A percentile compares a stretch with the other conserved stretches of the same genome.
Evolutionary conservation across 2,329 filamentous ascomycete species (phyloP).

Genomic region (Massarina eburnea): DNA sequence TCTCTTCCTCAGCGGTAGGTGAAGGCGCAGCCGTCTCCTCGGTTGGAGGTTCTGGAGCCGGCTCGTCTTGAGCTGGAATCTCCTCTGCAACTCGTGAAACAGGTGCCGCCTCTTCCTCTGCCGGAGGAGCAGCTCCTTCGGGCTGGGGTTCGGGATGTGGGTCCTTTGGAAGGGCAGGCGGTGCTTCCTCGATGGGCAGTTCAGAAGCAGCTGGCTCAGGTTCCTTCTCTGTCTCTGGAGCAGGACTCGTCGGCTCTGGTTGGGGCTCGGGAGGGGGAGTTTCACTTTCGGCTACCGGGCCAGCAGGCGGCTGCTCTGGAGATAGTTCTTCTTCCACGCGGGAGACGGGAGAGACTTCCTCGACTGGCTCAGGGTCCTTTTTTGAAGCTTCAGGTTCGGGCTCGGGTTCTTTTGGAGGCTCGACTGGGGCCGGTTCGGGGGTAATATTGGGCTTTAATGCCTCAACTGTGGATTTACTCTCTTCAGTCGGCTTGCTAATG

Average conservation of each 20-base stretch:
- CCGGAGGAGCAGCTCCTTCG: neutral
- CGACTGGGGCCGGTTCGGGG: neutral
- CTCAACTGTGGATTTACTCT: neutral
- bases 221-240: conserved; percentile 4
- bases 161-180: no score
- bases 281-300: no score
- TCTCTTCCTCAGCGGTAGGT: neutral
- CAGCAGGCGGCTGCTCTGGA: no score
- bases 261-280: no score
- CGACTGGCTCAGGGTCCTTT: neutral
- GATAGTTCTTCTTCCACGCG: no score
- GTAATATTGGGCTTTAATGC: neutral
- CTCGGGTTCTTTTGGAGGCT: conserved; percentile 1
- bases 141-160: conserved; percentile 9
- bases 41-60: neutral
- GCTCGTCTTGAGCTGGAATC: neutral
- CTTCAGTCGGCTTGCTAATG: no score
- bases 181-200: no score
- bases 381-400: conserved; percentile 1
- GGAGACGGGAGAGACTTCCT: neutral
- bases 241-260: no score
- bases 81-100: neutral
- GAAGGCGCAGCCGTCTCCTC: neutral
- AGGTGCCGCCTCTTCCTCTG: no score
- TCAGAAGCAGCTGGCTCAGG: conserved; percentile 1